Base-by-base conservation (phyloP, 192 early-diverging fungal genomes). In the Podila clonocystis region DNA sequence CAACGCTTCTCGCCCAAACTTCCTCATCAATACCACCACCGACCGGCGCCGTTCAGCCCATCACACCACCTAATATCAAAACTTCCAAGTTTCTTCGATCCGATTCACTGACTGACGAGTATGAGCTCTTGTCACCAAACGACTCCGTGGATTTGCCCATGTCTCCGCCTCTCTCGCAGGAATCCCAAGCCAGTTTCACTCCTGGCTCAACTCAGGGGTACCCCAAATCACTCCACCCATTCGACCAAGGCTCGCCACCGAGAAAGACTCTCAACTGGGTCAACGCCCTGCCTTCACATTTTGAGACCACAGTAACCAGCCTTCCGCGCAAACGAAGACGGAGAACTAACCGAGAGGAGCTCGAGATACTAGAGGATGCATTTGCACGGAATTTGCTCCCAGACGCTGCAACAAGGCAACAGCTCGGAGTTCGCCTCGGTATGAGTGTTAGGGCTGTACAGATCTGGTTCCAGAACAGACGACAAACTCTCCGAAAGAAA, bases 381-480 rank as follows among this genome's bases (percentile, higher is more conserved):
- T 95, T 94, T 85, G 74, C 84, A 29, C 75, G 75, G 58, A 94
- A 92, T 55, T 87, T 87, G 36, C 89, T 95, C 50, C 95, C 95
- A 24, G 90, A 90, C 59, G 90, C 90, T 15, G 87, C 91, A 31
- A 83, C 86, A 60, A 85, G 91, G 64, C 88, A 87, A 65, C 73
- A 85, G 29, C 82, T 94, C 50, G 92, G 88, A 8, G 84, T 85
- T 41, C 87, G 91, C 67, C 83, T 92, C 31, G 88, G 83, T 26
- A 92, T 94, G 92, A 91, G 88, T 9, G 87, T 91, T 7, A 89
- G 92, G 55, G 89, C 89, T 0, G 91, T 94, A 5, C 92, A 94
- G 72, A 90, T 94, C 31, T 94, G 91, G 94, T 94, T 94, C 82
- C 93, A 94, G 71, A 95, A 94, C 84, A 85, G 91, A 30, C 88